Base-by-base conservation (phyloP, 2,329 filamentous ascomycete genomes). In the Aspergillus sp. region DNA sequence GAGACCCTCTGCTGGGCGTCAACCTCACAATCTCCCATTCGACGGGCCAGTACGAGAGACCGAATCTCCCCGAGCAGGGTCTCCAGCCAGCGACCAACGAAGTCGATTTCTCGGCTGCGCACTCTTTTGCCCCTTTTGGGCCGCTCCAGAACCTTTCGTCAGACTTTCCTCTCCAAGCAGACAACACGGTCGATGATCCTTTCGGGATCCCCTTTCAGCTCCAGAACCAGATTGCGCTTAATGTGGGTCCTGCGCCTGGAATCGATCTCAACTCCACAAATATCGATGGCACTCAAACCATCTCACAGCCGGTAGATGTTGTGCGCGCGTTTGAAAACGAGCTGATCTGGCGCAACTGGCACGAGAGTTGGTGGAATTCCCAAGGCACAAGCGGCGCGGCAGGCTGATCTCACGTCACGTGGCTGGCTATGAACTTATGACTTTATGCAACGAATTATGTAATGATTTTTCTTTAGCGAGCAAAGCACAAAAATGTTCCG, bases 281-380 rank as follows among this genome's bases (percentile, higher is more conserved):
- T 15, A 3, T 5, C 34, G 34, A 41, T 41, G 15, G 34, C 5
- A 41, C 5, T 11, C 56, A 17, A 48, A 41, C 38, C 11, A 25
- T 53, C 8, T 31, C 56, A 7, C 28, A 59, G 3, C 57, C 57
- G 15, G 25, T 59, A 8, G 57, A 59, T 22, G 38, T 59, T 22
- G 57, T 59, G 23, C 28, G 50, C n/a, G 57, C 50, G 11, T 48
- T 59, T 7, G 57, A 59, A 41, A 49, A 31, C 2, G 57, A 59
- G 30, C 30, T 59, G 17, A 43, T 43, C 13, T 59, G 57, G 57
- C 23, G 57, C 2, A 53, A 59, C 23, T 59, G 57, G 57, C 57
- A 59, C 23, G 57, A 59, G 22, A 59, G 50, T 17, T 56, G 54
- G 54, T 53, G 57, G 57, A 51, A 52, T 45, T 46, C n/a, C 9